These are phyloP conservation scores for Tremella fuciformis DNA, from an alignment of 768 basidiomycete genomes.

Conservation along the genomic window DNA sequence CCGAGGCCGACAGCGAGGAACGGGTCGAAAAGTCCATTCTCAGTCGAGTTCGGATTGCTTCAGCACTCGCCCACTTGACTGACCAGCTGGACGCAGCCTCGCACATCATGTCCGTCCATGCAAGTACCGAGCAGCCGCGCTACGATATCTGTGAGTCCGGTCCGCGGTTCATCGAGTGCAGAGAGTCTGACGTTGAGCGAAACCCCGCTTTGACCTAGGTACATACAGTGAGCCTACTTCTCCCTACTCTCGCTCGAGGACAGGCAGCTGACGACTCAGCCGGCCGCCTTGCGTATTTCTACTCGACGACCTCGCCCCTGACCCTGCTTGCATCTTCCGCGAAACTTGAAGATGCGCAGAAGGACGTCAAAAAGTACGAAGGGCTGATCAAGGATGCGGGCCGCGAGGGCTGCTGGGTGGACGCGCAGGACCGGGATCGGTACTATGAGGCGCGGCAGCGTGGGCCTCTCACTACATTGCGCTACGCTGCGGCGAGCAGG, in stretches of 20 bases:
- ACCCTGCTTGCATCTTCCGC: conserved; percentile 43
- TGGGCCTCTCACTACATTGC: conserved; percentile 16
- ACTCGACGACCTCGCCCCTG: conserved; percentile 49
- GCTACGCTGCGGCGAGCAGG: neutral
- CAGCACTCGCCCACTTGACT: too few relatives aligned
- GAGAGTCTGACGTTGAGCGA: conserved; percentile 22
- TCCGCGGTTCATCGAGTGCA: too few relatives aligned
- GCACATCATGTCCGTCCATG: too few relatives aligned
- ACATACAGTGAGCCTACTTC: conserved; percentile 34
- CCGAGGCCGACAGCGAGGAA: too few relatives aligned
- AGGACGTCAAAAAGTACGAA: conserved; percentile 40
- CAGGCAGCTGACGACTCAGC: conserved; percentile 16
- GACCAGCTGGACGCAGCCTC: too few relatives aligned
- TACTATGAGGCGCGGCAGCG: conserved; percentile 45
- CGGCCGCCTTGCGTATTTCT: conserved; percentile 47
- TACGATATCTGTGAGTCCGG: conserved; percentile 40
- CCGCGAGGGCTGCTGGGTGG: conserved; percentile 40
- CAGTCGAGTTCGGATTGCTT: too few relatives aligned
- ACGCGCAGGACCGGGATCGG: conserved; percentile 25
- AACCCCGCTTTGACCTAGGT: conserved; percentile 44
- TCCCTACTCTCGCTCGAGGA: neutral
- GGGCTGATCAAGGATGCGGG: conserved; percentile 44
- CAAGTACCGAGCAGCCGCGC: too few relatives aligned
- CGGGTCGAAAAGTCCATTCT: too few relatives aligned
- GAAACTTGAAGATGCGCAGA: conserved; percentile 41